Conservation (phyloP, 176 grass and related monocot species). For the Zea mays region Zm-B73-REFERENCE-NAM-5.0 NC_050103.1:163591501-163592000, state of each 20-base stretch:
- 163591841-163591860: constrained; percentile 78
- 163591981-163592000: constrained; percentile 75
- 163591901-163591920: constrained; percentile 75
- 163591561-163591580: constrained; percentile 67
- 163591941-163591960: constrained; percentile 64
- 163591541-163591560: constrained; percentile 63
- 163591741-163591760: constrained; percentile 89
- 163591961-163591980: constrained; percentile 75
- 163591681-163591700: constrained; percentile 81
- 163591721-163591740: constrained; percentile 78
- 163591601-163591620: constrained; percentile 84
- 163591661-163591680: constrained; percentile 79
- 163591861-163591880: constrained; percentile 77
- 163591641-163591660: constrained; percentile 90
- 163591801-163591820: constrained; percentile 94
- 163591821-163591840: constrained; percentile 94
- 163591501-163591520: background rate
- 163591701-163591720: constrained; percentile 81
- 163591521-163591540: constrained; percentile 52
- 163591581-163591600: constrained; percentile 82
- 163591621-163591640: constrained; percentile 89
- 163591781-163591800: constrained; percentile 62
- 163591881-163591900: constrained; percentile 54
- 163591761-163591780: constrained; percentile 68
- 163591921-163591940: constrained; percentile 87